phyloP scores from a whole-genome alignment of 148 eudicot species.

The Vaccinium myrtillus region DNA sequence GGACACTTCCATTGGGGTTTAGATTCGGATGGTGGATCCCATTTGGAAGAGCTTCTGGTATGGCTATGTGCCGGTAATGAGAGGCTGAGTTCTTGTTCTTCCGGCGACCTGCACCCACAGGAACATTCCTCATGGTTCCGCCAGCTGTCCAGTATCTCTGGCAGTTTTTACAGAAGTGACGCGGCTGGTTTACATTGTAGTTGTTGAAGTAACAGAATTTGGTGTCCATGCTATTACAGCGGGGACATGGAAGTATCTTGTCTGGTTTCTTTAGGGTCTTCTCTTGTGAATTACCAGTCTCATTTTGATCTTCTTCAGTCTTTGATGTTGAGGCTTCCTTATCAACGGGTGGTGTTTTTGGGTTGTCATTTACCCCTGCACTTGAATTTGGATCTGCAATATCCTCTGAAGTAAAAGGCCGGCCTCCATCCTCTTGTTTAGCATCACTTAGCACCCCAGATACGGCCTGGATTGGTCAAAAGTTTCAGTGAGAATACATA shows the following conservation, averaged over 20 bases:
- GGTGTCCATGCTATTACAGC: conserved; percentile 81
- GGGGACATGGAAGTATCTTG: conserved; percentile 70
- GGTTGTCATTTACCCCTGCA: conserved; percentile 15
- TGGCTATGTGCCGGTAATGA: conserved; percentile 35
- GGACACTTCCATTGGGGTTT: conserved; percentile 38
- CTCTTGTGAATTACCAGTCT: conserved; percentile 40
- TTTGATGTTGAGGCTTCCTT: conserved; percentile 19
- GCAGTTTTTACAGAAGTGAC: conserved; percentile 74
- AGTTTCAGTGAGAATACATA: not conserved
- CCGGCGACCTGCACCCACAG: conserved; percentile 74
- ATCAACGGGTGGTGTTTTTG: conserved; percentile 16
- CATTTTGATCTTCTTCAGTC: conserved; percentile 33
- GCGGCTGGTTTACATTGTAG: conserved; percentile 74
- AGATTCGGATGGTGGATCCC: conserved; percentile 35
- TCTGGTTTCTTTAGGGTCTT: conserved; percentile 67
- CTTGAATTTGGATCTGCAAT: conserved; percentile 23
- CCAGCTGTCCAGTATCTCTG: conserved; percentile 92
- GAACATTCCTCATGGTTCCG: conserved; percentile 74
- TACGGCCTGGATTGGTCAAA: conserved; percentile 7
- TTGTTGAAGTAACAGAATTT: conserved; percentile 81
- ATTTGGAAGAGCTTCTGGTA: conserved; percentile 43
- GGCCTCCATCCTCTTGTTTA: conserved; percentile 22
- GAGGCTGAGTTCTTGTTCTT: conserved; percentile 53
- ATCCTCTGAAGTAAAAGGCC: conserved; percentile 27
- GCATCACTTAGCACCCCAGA: conserved; percentile 12